phyloP scores from a whole-genome alignment of 208 protist genomes.

The Strigomonas galati region DNA sequence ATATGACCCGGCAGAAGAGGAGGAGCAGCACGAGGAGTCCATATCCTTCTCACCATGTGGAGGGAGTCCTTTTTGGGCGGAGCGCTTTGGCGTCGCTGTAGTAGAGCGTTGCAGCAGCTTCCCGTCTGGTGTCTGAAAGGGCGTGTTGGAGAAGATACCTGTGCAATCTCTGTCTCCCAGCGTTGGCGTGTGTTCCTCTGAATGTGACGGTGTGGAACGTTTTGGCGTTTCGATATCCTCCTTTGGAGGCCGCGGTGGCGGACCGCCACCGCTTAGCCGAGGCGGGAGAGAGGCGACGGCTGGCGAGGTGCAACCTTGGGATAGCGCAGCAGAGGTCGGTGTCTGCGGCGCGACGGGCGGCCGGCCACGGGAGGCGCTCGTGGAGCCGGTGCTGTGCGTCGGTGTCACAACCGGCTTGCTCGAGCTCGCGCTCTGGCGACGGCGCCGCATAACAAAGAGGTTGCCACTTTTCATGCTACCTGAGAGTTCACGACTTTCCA shows the following conservation, averaged over 20 bases:
- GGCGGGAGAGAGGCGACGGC: too few species aligned
- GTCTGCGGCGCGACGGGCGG: neutral
- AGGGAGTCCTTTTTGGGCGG: neutral
- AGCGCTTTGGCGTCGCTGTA: neutral
- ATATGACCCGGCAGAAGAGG: neutral
- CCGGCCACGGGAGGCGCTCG: too few species aligned
- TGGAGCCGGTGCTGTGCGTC: neutral
- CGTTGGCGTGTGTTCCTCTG: neutral
- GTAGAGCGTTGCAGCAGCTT: neutral
- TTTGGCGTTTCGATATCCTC: neutral
- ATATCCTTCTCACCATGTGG: neutral
- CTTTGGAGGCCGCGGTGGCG: neutral
- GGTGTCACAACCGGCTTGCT: slow-evolving; percentile 3
- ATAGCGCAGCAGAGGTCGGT: neutral
- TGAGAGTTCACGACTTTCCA: neutral
- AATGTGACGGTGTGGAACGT: neutral
- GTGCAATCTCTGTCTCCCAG: neutral
- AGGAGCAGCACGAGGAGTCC: neutral
- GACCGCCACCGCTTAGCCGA: too few species aligned
- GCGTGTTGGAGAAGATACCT: neutral
- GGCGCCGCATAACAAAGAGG: neutral
- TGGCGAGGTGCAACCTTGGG: neutral
- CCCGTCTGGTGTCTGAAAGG: neutral
- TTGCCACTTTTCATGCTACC: neutral
- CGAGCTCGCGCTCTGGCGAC: slow-evolving; percentile 1